Base-by-base conservation (phyloP, 441 rosid species). In the Mallotus repandus region DNA sequence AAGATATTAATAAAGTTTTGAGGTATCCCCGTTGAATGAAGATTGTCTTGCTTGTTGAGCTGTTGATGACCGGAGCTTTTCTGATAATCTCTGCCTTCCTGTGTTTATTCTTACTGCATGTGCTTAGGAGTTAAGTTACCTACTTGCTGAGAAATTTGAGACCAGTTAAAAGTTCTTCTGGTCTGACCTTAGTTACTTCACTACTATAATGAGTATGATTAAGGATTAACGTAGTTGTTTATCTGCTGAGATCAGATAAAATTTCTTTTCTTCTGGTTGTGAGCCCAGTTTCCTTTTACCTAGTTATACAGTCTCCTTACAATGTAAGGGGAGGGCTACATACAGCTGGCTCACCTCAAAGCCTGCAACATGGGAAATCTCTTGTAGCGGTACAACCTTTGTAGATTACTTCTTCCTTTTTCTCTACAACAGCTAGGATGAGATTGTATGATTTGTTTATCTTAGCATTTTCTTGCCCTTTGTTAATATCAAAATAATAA, bases 1-100 rank as follows among this genome's bases (percentile, higher is more conserved):
- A 96, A 65, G 99, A 96, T 79, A 96, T 96, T 74, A 96, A 96
- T 86, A 96, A 96, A 87, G 95, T 96, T 71, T 78, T 93, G 82
- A 96, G 98, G 98, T 94, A 46, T 72, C 49, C 50, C 63, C 49
- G 35, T 13, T 38, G 46, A 45, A 56, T 69, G 53, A 56, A 56
- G 52, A 12, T 35, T 56, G 48, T 32, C 43, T 62, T 52, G 49
- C 55, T 69, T 55, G 50, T 19, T 68, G 29, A 68, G 15, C 60
- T 52, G 22, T 21, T 35, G 61, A 9, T 69, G 0, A 7, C 32
- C 19, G 11, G 63, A 56, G 29, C 45, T 70, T 32, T 69, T 38
- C 38, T 18, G 19, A 16, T 9, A 59, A 58, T n/a, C 21, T 35
- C 1, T 58, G 55, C 22, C 49, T 45, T 59, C 9, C 9, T 43